Evolutionary conservation across 176 grass and related monocot species (phyloP), one percentile per base, ranked within the genome.

Genomic region (Avena sativa): DNA sequence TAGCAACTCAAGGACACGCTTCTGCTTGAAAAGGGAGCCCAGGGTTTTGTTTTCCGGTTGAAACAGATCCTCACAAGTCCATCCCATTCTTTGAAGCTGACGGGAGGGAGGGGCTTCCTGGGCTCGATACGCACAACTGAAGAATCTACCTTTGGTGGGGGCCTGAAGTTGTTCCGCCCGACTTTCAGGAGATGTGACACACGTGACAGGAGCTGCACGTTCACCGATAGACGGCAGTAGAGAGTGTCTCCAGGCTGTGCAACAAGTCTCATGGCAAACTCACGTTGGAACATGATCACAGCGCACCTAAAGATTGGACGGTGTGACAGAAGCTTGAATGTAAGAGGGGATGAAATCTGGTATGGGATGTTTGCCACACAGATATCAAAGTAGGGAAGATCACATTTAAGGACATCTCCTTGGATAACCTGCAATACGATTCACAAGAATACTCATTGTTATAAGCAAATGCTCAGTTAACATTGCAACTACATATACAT

Each of bases 361-460:
- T 98, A 96, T 2, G 97, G 97, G 63, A 98, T 98, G 72, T 98
- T 98, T 2, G 97, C 94, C 51, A 98, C 97, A 47, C 97, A 98
- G 30, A 98, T 96, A 86, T 96, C 97, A 0, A 98, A 98, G 85
- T 98, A 98, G 0, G 97, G 92, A 9, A 98, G 97, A 80, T 98
- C 94, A 20, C 92, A 96, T 89, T 98, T 96, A 26, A 98, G 89
- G 2, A 96, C 94, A 72, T 98, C 97, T 85, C 97, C 97, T 91
- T 98, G 92, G 83, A 98, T 96, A 40, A 96, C 89, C 97, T 98
- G 79, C 78, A 91, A 46, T 10, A 80, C 21, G 58, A 79, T 44
- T n/a, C 36, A 50, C 28, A 53, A 65, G 5, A 21, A 67, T 12
- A 9, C 10, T 9, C 43, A 51, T 53, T 57, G 64, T 40, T 23